phyloP scores from a whole-genome alignment of 768 basidiomycete species.

The Podaxis sp. region DNA sequence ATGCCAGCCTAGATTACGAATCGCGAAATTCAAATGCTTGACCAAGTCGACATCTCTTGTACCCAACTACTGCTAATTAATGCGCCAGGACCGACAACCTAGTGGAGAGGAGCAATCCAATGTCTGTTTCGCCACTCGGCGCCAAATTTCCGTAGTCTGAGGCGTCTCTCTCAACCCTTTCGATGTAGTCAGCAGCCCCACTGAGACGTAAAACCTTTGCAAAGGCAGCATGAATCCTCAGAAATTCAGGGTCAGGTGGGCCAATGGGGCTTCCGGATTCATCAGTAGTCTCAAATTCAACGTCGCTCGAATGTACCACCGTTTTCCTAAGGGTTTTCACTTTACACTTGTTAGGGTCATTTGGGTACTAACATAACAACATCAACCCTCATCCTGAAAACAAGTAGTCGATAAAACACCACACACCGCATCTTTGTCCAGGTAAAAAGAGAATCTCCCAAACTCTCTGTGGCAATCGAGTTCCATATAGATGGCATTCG shows the following conservation, averaged over 20 bases:
- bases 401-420: neutral
- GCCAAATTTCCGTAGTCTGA: neutral
- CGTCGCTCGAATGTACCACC: slow-evolving; percentile 4
- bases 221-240: slow-evolving; percentile 24
- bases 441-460: slow-evolving; percentile 14
- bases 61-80: neutral
- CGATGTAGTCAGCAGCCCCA: slow-evolving; percentile 16
- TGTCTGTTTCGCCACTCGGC: slow-evolving; percentile 12
- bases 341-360: slow-evolving; percentile 19
- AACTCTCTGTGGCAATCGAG: slow-evolving; percentile 5
- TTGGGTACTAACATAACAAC: slow-evolving; percentile 15
- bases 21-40: too few relatives aligned
- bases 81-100: neutral
- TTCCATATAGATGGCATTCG: slow-evolving; percentile 22
- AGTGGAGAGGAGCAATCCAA: slow-evolving; percentile 16
- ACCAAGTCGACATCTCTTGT: too few relatives aligned
- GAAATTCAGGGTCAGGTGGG: slow-evolving; percentile 20
- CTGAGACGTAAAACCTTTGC: slow-evolving; percentile 17
- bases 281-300: slow-evolving; percentile 12
- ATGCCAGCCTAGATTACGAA: too few relatives aligned
- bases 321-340: neutral
- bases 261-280: neutral
- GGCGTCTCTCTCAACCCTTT: slow-evolving; percentile 13
- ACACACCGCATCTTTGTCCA: slow-evolving; percentile 13
- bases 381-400: neutral